Evolutionary conservation across 2,329 filamentous ascomycete species (phyloP).

Genomic region (Bipolaris cookei): DNA sequence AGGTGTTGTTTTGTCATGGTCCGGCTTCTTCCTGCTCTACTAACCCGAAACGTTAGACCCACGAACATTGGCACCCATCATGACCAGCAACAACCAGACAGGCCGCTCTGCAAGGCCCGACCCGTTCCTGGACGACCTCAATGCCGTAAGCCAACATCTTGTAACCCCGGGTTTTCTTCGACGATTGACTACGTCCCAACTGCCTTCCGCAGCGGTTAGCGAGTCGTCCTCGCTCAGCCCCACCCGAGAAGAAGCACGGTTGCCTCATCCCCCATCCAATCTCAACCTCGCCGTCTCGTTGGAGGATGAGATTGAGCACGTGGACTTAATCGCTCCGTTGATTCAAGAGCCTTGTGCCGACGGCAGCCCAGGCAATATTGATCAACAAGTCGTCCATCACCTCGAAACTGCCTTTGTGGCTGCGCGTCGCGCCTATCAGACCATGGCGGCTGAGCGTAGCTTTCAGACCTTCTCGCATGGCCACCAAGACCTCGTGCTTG

Average conservation of each 20-base stretch:
- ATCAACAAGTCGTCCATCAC: conserved; percentile 31
- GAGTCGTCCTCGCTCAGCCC: conserved; percentile 47
- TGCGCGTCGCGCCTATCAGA: conserved; percentile 39
- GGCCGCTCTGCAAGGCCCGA: conserved; percentile 32
- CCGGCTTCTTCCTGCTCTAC: conserved; percentile 26
- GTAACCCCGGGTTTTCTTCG: conserved; percentile 45
- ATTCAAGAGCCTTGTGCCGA: conserved; percentile 46
- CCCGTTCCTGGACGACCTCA: conserved; percentile 42
- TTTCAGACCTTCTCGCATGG: conserved; percentile 71
- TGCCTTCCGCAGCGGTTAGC: conserved; percentile 49
- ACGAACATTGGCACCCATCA: conserved; percentile 38
- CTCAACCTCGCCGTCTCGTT: conserved; percentile 38
- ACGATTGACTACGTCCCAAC: conserved; percentile 44
- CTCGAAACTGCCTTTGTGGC: conserved; percentile 39
- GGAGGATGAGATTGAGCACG: conserved; percentile 42
- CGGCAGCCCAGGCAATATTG: conserved; percentile 35
- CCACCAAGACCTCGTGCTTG: conserved; percentile 80
- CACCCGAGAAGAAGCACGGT: conserved; percentile 44
- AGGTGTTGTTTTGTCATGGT: conserved; percentile 36
- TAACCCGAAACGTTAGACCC: conserved; percentile 41
- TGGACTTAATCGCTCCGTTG: conserved; percentile 42
- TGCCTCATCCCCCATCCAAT: conserved; percentile 41
- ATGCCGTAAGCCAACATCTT: conserved; percentile 43
- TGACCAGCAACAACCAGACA: conserved; percentile 33
- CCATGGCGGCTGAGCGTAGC: conserved; percentile 47